Conservation (phyloP, 2,329 filamentous ascomycete genomes). For the Penicillium brevicompactum region DNA sequence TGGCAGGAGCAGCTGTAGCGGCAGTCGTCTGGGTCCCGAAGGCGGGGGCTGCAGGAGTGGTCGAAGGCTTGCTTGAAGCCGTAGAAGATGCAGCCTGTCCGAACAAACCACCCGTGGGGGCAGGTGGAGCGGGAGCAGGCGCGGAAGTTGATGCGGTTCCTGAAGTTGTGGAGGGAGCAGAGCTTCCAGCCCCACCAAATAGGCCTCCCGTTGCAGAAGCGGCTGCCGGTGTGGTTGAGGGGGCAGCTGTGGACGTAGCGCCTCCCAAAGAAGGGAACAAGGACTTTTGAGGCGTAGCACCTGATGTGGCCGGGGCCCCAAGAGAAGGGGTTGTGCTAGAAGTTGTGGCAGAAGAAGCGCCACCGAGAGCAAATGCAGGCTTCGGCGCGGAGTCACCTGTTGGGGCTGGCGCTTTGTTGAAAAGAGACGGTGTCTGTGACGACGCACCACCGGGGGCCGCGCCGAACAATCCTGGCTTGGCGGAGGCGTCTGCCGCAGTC, state of each 20-base stretch:
- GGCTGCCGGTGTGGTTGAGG: constrained; percentile 34
- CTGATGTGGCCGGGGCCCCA: constrained; percentile 29
- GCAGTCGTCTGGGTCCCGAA: constrained; percentile 19
- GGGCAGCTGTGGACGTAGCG: constrained; percentile 32
- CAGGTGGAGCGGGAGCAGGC: constrained; percentile 28
- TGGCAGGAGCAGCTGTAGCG: constrained; percentile 28
- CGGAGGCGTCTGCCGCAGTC: constrained; percentile 23
- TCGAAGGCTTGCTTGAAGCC: constrained; percentile 28
- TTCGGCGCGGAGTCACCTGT: constrained; percentile 28
- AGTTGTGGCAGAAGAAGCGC: constrained; percentile 14
- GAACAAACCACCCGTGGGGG: constrained; percentile 24
- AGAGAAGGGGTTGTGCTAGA: constrained; percentile 21
- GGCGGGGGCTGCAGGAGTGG: constrained; percentile 4
- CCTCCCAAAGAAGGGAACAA: constrained; percentile 34
- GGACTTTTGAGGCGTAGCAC: constrained; percentile 38
- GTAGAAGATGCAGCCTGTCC: constrained; percentile 32
- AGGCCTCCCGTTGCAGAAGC: constrained; percentile 27
- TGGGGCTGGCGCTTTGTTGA: constrained; percentile 31
- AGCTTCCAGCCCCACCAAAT: constrained; percentile 33
- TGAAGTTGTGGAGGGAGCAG: constrained; percentile 31
- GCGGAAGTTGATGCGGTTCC: constrained; percentile 33
- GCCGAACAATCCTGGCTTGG: constrained; percentile 33
- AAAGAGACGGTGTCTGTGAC: constrained; percentile 31
- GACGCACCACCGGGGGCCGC: constrained; percentile 18
- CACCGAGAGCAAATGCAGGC: constrained; percentile 29